These are phyloP conservation scores for Prunus kanzakura DNA, from an alignment of 306 rosid genomes.

Conservation along the genomic window DNA sequence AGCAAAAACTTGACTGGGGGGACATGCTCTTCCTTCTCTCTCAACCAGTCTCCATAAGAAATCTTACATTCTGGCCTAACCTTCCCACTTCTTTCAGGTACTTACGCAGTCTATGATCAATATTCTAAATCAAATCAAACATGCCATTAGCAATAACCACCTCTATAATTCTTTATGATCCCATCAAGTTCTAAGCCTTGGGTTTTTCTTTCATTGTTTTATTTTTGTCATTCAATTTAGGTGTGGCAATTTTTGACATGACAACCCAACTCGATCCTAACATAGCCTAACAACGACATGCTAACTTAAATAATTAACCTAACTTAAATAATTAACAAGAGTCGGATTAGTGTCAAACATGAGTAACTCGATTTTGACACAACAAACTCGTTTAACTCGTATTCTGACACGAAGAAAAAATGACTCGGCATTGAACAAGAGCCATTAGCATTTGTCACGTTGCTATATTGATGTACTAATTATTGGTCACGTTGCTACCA, in stretches of 20 bases:
- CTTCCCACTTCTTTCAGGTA: constrained; percentile 31
- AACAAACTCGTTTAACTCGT: too few relatives aligned
- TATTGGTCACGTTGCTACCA: not conserved
- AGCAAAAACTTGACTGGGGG: constrained; percentile 32
- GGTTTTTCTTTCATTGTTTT: not conserved
- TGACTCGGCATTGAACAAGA: too few relatives aligned
- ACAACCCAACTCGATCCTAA: too few relatives aligned
- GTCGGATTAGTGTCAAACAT: too few relatives aligned
- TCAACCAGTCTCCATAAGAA: constrained; percentile 14
- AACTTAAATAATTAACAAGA: too few relatives aligned
- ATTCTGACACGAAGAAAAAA: too few relatives aligned
- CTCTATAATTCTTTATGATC: not conserved
- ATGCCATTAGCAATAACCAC: not conserved
- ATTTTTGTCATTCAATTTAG: not conserved
- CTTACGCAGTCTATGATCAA: not conserved
- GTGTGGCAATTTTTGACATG: too few relatives aligned
- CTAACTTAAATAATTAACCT: too few relatives aligned
- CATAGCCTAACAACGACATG: too few relatives aligned
- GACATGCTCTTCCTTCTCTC: constrained; percentile 24
- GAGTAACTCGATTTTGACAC: too few relatives aligned
- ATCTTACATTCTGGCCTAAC: constrained; percentile 19
- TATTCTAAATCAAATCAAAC: not conserved
- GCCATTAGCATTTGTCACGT: too few relatives aligned
- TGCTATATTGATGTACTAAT: not conserved
- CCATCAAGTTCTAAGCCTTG: not conserved